Conservation (phyloP, 202 grass and related monocot species). For the Musa balbisiana region DNA sequence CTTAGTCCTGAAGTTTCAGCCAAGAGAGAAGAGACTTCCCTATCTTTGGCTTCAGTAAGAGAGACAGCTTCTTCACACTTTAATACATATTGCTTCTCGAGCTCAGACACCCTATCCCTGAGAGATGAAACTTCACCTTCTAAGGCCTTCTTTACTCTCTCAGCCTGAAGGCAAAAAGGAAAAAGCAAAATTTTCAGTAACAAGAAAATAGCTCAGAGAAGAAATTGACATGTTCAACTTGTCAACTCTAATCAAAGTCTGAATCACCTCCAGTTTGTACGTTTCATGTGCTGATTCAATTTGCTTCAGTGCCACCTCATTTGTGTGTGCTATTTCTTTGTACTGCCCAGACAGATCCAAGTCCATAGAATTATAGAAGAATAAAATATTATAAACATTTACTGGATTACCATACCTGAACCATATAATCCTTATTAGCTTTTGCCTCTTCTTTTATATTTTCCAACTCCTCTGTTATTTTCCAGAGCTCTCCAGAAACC, state of each 20-base stretch:
- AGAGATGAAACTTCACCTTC: constrained; percentile 72
- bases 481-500: constrained; percentile 64
- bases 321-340: constrained; percentile 90
- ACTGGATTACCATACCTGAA: constrained; percentile 47
- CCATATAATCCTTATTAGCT: constrained; percentile 92
- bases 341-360: constrained; percentile 49
- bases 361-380: constrained; percentile 2
- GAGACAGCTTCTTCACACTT: constrained; percentile 65
- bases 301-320: constrained; percentile 90
- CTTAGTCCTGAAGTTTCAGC: constrained; percentile 53
- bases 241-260: neutral
- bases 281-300: constrained; percentile 68
- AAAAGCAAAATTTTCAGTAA: constrained; percentile 11
- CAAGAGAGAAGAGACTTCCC: constrained; percentile 50
- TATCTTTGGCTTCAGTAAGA: constrained; percentile 73
- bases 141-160: constrained; percentile 53
- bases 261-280: constrained; percentile 74
- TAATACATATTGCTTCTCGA: constrained; percentile 63
- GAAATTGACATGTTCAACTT: constrained; percentile 4
- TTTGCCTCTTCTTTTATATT: constrained; percentile 84
- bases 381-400: neutral
- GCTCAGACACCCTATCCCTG: constrained; percentile 63
- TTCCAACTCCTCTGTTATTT: constrained; percentile 74
- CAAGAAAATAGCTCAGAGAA: neutral
- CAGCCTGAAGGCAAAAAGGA: constrained; percentile 35